Evolutionary conservation across 805 yeast species (phyloP), one percentile per base, ranked within the genome.

Genomic region (Candida boidinii): DNA sequence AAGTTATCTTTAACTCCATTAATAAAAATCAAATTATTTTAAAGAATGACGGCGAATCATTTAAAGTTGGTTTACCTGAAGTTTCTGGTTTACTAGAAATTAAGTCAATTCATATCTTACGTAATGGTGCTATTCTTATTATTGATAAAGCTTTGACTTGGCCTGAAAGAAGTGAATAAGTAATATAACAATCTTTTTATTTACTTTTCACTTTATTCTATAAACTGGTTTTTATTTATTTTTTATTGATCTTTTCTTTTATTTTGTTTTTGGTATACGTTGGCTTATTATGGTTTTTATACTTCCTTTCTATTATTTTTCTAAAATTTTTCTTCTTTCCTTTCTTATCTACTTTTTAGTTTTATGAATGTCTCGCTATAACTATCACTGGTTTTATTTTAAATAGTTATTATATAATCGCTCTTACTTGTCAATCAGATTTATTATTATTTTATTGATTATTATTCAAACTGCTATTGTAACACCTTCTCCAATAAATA

Each of bases 111-210:
- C 60, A 58, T 21, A 44, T 55, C 13, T 60, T 62, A 29, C 57
- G 56, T 17, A 70, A 70, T 39, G 76, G 76, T 37, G 71, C 65
- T 8, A 49, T 70, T 16, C 45, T 70, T 33, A 48, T 64, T 5
- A 54, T 70, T 28, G 58, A 55, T 24, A 51, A 55, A 33, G 45
- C 62, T 18, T 42, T 64, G 18, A 45, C 54, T 8, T 55, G 59
- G 60, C 67, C 66, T n/a, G 55, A 44, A 24, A 46, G 48, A 29
- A n/a, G n/a, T n/a, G n/a, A 25, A 15, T 18, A 34, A 32, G 26
- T 10, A 12, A 25, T 14, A 13, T n/a, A n/a, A n/a, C n/a, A n/a
- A n/a, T n/a, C n/a, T n/a, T n/a, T n/a, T n/a, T n/a, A n/a, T n/a
- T n/a, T n/a, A n/a, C n/a, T n/a, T n/a, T 29, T 26, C 4, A 15